Conservation (phyloP, 371 early-diverging fungal genomes). For the Mortierella sp. region DNA sequence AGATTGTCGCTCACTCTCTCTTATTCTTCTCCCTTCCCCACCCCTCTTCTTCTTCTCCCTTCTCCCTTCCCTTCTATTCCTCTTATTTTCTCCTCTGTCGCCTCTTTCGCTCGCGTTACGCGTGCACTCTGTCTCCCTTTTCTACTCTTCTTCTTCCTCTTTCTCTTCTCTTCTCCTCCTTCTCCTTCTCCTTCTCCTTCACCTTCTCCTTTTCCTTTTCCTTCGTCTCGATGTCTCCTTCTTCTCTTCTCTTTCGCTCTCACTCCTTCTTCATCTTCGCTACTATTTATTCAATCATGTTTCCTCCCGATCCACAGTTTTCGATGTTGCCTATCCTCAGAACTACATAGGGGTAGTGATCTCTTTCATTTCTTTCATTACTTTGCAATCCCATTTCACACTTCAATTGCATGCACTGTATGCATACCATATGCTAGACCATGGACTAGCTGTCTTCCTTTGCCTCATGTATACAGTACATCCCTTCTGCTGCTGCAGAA, state of each 20-base stretch:
- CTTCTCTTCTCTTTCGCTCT: background rate
- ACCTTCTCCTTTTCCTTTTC: background rate
- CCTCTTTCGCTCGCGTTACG: background rate
- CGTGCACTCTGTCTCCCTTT: constrained; percentile 10
- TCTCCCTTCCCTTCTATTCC: background rate
- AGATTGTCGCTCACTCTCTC: background rate
- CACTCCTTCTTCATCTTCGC: background rate
- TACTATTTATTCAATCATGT: background rate
- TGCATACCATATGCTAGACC: no score
- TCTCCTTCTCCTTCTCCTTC: background rate
- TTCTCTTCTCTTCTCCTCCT: background rate
- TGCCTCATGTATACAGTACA: background rate
- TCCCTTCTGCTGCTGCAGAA: background rate
- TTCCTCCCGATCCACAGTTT: background rate
- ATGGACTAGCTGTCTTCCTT: background rate
- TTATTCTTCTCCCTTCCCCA: background rate
- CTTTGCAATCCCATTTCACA: background rate
- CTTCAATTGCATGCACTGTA: no score
- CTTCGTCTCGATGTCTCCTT: background rate
- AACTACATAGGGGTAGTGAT: background rate
- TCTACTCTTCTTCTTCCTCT: background rate
- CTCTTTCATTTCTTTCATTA: background rate
- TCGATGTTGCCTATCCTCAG: background rate
- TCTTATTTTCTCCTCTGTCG: background rate
- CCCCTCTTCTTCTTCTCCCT: background rate